phyloP scores from a whole-genome alignment of 2,329 filamentous ascomycete genomes.

The Bisporella sp. region DNA sequence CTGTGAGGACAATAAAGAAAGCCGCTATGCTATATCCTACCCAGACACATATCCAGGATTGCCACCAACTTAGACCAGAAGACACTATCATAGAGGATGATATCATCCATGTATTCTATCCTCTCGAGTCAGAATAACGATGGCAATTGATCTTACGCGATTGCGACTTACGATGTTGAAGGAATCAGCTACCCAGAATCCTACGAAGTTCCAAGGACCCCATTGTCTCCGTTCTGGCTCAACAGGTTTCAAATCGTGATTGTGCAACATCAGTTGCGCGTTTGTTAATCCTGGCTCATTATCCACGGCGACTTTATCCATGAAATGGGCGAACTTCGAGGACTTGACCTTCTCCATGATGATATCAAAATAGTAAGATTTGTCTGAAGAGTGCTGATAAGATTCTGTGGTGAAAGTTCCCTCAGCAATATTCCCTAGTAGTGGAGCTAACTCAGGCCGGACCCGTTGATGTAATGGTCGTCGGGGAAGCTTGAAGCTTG shows the following conservation, averaged over 20 bases:
- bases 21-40: conserved; percentile 74
- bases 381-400: conserved; percentile 18
- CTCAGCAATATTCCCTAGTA: no score
- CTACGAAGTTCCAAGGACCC: conserved; percentile 82
- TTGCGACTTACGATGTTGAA: conserved; percentile 60
- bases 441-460: neutral
- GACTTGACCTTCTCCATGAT: conserved; percentile 30
- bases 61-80: conserved; percentile 78
- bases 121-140: neutral
- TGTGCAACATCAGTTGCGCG: conserved; percentile 79
- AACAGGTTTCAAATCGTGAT: conserved; percentile 72
- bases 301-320: conserved; percentile 62
- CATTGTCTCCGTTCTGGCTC: conserved; percentile 76
- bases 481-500: neutral
- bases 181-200: conserved; percentile 78
- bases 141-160: no score
- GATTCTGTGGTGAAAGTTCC: no score
- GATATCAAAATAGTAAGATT: conserved; percentile 32
- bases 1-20: conserved; percentile 68
- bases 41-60: conserved; percentile 85
- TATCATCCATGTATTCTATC: conserved; percentile 85
- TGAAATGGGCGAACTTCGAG: conserved; percentile 20
- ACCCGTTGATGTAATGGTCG: neutral
- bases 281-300: conserved; percentile 70
- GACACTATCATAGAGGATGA: conserved; percentile 70